phyloP scores from a whole-genome alignment of 345 rosid genomes.

The Brassica incana region DNA sequence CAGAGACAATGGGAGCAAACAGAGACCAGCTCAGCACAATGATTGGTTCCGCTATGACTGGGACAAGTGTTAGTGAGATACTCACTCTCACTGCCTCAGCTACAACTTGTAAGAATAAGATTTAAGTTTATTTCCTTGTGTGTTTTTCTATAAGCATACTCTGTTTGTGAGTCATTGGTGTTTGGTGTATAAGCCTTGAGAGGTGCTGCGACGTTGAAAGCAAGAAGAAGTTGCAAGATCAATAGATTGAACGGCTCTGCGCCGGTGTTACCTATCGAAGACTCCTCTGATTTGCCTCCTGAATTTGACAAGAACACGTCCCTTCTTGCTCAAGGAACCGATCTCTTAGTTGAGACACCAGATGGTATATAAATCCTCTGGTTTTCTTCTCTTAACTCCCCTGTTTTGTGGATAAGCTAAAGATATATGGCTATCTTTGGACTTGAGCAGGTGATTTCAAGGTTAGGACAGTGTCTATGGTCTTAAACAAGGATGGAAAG shows the following conservation, averaged over 20 bases:
- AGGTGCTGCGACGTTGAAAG: constrained; percentile 88
- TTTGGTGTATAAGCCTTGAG: constrained; percentile 52
- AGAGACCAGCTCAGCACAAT: constrained; percentile 62
- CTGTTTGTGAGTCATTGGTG: constrained; percentile 26
- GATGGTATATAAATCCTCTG: constrained; percentile 55
- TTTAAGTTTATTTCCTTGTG: background rate
- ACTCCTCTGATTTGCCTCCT: constrained; percentile 47
- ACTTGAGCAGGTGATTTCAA: constrained; percentile 64
- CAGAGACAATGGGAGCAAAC: constrained; percentile 87
- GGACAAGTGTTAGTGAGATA: constrained; percentile 68
- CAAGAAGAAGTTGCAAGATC: constrained; percentile 70
- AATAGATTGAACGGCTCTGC: constrained; percentile 54
- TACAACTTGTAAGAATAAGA: constrained; percentile 60
- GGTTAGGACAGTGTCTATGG: constrained; percentile 61
- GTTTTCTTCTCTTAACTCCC: constrained; percentile 1
- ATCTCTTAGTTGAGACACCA: constrained; percentile 72
- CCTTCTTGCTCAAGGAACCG: constrained; percentile 65
- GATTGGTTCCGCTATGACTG: constrained; percentile 74
- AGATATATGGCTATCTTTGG: constrained; percentile 2
- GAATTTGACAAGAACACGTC: constrained; percentile 62
- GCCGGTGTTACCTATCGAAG: constrained; percentile 71
- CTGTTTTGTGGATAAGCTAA: constrained; percentile 17
- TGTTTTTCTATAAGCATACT: background rate
- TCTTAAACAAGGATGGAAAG: constrained; percentile 59
- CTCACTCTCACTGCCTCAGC: constrained; percentile 91